phyloP scores from a whole-genome alignment of 768 basidiomycete genomes.

The Postia placenta region DNA sequence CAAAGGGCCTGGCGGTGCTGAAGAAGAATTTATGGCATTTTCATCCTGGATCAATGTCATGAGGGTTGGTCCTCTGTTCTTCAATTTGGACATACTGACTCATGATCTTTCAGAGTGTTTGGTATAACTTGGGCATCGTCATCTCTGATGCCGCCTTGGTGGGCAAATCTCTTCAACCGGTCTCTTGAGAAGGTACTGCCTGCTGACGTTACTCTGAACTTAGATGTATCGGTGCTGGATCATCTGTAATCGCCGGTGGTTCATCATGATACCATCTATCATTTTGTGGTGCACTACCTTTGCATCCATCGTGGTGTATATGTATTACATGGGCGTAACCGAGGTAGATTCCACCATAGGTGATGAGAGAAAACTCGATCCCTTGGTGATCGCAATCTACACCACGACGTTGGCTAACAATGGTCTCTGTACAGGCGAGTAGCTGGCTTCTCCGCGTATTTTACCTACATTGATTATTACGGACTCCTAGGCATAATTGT shows the following conservation, averaged over 20 bases:
- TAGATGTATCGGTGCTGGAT: conserved; percentile 3
- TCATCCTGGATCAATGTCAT: conserved; percentile 4
- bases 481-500: neutral
- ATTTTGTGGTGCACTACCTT: neutral
- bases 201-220: too few relatives aligned
- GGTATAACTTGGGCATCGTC: neutral
- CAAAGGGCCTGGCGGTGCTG: neutral
- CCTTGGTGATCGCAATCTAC: neutral
- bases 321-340: neutral
- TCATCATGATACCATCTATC: neutral
- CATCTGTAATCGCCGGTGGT: neutral
- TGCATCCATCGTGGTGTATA: neutral
- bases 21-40: neutral
- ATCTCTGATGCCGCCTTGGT: conserved; percentile 1
- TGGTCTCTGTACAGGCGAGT: neutral
- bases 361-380: neutral
- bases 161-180: neutral
- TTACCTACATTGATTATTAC: neutral
- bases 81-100: neutral
- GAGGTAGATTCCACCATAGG: neutral
- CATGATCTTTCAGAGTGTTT: neutral
- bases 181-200: too few relatives aligned
- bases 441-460: neutral
- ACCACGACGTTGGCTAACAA: neutral
- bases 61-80: neutral